Base-by-base conservation (phyloP, 495 filamentous ascomycete genomes). In the Collariella sp. region DNA sequence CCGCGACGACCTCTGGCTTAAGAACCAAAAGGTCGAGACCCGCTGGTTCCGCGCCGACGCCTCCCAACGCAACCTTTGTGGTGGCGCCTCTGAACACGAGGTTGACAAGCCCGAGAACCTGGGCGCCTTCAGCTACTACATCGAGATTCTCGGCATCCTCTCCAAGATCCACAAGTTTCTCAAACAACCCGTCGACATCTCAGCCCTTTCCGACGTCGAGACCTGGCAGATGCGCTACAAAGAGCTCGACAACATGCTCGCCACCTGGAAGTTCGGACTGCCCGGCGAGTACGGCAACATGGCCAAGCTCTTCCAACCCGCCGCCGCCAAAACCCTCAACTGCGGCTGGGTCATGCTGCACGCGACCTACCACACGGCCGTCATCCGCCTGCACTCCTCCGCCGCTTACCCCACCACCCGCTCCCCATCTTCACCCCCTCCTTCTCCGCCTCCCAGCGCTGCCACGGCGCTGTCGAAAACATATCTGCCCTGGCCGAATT, bases 281-380 rank as follows among this genome's bases (percentile, higher is more conserved):
- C 89, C 89, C 1, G 75, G 75, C 24, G 88, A 94, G 56, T 91
- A 88, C 68, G 82, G 85, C 10, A 90, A 91, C 60, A 84, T 87
- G 63, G 80, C 84, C 24, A 82, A 87, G 39, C 68, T 89, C 1
- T 86, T 88, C 67, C 79, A 79, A 46, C 78, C 78, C 0, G 70
- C 76, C 2, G 80, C 80, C n/a, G 76, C 72, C 56, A 87, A 86
- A 58, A 73, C 77, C 11, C 69, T 87, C 33, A 89, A 88, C 62
- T 86, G 83, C 62, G 84, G 86, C 43, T 91, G 88, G 87, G 83
- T 94, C 36, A 90, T 94, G 80, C 76, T 94, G n/a, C 89, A 94
- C 63, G 83, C 85, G 13, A 85, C 85, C n/a, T 72, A 68, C 55
- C 68, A 73, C 63, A 91, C 87, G 5, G 83, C 89, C 54, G 82